Conservation (phyloP, 1,284 basidiomycete species). For the Lentinula novae-zelandiae region DNA sequence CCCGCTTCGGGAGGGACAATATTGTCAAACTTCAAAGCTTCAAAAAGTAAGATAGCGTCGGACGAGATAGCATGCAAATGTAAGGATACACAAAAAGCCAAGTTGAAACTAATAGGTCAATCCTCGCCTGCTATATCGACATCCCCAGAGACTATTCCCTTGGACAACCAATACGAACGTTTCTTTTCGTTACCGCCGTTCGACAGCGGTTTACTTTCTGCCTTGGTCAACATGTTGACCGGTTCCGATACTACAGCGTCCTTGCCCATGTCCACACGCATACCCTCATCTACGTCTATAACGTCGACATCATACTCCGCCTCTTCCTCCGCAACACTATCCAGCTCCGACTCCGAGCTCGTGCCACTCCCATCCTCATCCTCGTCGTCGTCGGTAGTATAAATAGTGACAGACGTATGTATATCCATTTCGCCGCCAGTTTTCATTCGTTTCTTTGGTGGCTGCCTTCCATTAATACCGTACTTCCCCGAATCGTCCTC, state of each 20-base stretch:
- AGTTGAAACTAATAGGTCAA: too few relatives aligned
- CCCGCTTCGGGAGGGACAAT: too few relatives aligned
- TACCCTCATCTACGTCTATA: slow-evolving; percentile 21
- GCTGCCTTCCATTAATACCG: slow-evolving; percentile 3
- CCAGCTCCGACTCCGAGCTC: slow-evolving; percentile 1
- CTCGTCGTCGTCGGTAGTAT: slow-evolving; percentile 6
- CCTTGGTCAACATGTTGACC: slow-evolving; percentile 16
- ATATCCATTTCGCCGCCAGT: background rate
- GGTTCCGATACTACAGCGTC: background rate
- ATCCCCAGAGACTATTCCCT: slow-evolving; percentile 25
- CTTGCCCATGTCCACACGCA: slow-evolving; percentile 5
- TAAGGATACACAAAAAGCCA: too few relatives aligned
- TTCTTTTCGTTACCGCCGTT: slow-evolving; percentile 25
- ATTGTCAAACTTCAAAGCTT: too few relatives aligned
- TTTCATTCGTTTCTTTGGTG: background rate
- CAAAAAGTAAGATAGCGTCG: too few relatives aligned
- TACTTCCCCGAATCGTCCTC: slow-evolving; percentile 1
- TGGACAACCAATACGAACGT: slow-evolving; percentile 46
- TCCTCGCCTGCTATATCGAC: background rate
- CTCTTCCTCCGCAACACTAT: slow-evolving; percentile 9
- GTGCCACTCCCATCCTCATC: background rate
- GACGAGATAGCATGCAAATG: too few relatives aligned
- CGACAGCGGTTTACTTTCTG: slow-evolving; percentile 13
- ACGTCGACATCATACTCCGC: slow-evolving; percentile 39
- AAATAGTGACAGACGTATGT: background rate